Evolutionary conservation across 768 basidiomycete genomes (phyloP), one percentile per base, ranked within the genome.

Genomic region (Phallus indusiatus): DNA sequence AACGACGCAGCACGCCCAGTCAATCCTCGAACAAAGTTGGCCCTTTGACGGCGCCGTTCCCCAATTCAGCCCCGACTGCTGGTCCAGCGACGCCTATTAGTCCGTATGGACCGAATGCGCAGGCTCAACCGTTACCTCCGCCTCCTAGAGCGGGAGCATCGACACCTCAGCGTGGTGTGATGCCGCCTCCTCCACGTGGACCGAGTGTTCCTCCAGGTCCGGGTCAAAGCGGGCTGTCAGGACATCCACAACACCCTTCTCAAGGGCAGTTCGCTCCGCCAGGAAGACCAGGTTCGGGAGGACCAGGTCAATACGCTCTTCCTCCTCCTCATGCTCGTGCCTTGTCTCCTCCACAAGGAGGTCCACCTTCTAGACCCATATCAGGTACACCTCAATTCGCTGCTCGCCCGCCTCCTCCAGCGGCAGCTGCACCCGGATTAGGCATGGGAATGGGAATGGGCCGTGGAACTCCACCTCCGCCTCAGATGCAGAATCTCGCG

Each of bases 1-100:
- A 78, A 17, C 70, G 78, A 47, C 83, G 85, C 22, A 33, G 50
- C 46, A 74, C 75, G 0, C 81, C 86, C 1, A 76, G 78, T 20
- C 72, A 78, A 5, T 65, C 76, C 10, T 62, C 74, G 10, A 71
- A 67, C 56, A 90, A 88, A 65, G 85, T 81, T 1, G 75, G 78
- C 7, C 81, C 94, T 1, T 94, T 97, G 65, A 84, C 84, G 8
- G 80, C 90, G 9, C 94, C 94, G 0, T 96, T 98, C 82, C 90
- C 93, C 8, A 86, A 88, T 64, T 75, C 80, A 5, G 66, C 73
- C 5, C 66, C 73, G n/a, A 62, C 69, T 22, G 56, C 66, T 35
- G 62, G 54, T 22, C 50, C 66, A 17, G 66, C 69, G 18, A 70
- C 73, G 8, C 49, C 56, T 5, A 68, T 72, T 18, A 60, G 66